Percentiles rank a stretch among this genome's conserved stretches.
Evolutionary conservation across 306 rosid species (phyloP).

Genomic region (Pyrus pyrifolia): DNA sequence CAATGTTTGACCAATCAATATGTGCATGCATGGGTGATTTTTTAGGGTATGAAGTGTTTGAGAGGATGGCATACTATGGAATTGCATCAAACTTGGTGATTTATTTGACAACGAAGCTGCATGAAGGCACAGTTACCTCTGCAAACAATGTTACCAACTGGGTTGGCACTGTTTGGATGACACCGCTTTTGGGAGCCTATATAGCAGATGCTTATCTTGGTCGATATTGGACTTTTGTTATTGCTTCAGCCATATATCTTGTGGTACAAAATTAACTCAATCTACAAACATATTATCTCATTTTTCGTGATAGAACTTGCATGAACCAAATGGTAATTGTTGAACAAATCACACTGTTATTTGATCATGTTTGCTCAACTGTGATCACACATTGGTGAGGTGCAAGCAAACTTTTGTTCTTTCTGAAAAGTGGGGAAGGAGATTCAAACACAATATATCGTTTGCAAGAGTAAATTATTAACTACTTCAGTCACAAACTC

Average conservation of each 20-base stretch:
- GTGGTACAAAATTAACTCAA: slow-evolving; percentile 21
- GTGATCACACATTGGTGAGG: too few relatives aligned
- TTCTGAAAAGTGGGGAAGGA: too few relatives aligned
- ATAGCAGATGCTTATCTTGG: slow-evolving; percentile 51
- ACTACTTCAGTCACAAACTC: too few relatives aligned
- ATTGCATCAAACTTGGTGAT: slow-evolving; percentile 44
- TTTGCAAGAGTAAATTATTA: too few relatives aligned
- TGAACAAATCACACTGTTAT: neutral
- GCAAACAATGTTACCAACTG: slow-evolving; percentile 55
- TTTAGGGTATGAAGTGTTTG: slow-evolving; percentile 58
- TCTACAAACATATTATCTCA: neutral
- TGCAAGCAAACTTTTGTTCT: too few relatives aligned
- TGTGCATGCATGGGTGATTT: neutral
- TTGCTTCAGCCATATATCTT: slow-evolving; percentile 44
- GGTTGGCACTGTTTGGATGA: slow-evolving; percentile 57
- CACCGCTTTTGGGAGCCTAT: slow-evolving; percentile 43
- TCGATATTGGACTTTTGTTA: slow-evolving; percentile 47
- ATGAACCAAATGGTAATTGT: too few relatives aligned
- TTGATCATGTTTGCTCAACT: too few relatives aligned
- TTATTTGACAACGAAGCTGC: slow-evolving; percentile 45
- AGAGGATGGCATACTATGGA: slow-evolving; percentile 69
- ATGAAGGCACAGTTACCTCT: slow-evolving; percentile 48
- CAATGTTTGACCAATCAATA: neutral
- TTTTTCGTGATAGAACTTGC: neutral
- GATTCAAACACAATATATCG: too few relatives aligned